Base-by-base conservation (phyloP, 805 yeast genomes). In the Lipomyces yamadae region DNA sequence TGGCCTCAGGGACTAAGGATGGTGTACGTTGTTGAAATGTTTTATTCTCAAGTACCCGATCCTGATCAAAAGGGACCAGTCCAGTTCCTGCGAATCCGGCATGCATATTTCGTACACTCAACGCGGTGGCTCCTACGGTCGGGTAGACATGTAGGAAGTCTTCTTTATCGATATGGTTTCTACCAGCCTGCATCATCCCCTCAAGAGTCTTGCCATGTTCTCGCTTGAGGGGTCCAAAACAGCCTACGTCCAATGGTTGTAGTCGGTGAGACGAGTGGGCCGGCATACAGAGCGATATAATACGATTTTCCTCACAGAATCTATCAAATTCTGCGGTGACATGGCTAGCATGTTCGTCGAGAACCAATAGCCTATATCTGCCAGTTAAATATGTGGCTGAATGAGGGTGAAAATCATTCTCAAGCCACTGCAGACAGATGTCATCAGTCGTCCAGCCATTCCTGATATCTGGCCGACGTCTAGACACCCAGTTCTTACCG, bases 321-420 rank as follows among this genome's bases (percentile, higher is more conserved):
- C 30, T 50, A 29, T 50, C 54, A 29, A 50, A 50, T 50, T 50
- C 54, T 10, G 54, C 7, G 54, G 24, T 50, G 45, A 39, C 15
- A 39, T 63, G 66, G 50, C 60, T 58, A 29, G 48, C 64, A 39
- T 63, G 66, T 59, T 63, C 57, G 29, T 59, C 64, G 29, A 63
- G 34, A 18, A 60, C 32, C 30, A 58, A 60, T 15, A 63, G 50
- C 30, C 66, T 64, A 58, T 63, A 53, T 10, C 13, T 32, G 8
- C 66, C 66, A 18, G 32, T 63, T 8, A 59, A 39, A 29, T 59
- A 50, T 34, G 15, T 15, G 29, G 56, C 64, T 45, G 66, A 60
- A 29, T 37, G 35, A 18, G 30, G 34, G 39, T 59, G 59, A 32
- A 62, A 62, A 39, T 7, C 15, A 45, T 58, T 54, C 37, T 56